Base-by-base conservation (phyloP, 306 rosid species). In the Glycine soja region DNA sequence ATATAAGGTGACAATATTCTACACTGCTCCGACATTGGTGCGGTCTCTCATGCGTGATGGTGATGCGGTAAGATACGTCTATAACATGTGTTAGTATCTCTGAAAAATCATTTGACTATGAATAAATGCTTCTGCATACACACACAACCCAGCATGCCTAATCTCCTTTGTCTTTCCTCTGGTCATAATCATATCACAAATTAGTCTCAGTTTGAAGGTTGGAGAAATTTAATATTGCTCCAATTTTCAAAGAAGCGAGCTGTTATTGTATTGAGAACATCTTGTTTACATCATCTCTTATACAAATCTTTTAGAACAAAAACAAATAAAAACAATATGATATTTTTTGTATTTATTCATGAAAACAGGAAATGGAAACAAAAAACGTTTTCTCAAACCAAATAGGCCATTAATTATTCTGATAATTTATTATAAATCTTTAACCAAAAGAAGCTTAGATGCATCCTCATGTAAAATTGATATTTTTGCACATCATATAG, bases 1-100 rank as follows among this genome's bases (percentile, higher is more conserved):
- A 87, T 92, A 89, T 91, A 90, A 89, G 71, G 98, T 96, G 76
- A 30, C 97, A 15, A 84, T 93, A 91, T 93, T 96, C 85, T 96
- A 96, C 86, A 96, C 99, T 56, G 99, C 99, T 66, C 99, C 99
- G 71, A 96, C 99, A 62, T 83, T 96, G 89, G 97, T 96, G 85
- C 93, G 99, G 83, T 92, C 99, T 75, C 99, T 96, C 87, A 96
- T 96, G 99, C 97, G 97, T 47, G 93, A 93, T 52, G 93, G 97
- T 79, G 90, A 89, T 50, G 88, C 72, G 86, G 99, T 82, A 87
- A 89, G 88, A 79, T 81, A 74, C 38, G 45, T 54, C 82, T 62
- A 36, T 53, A 13, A 66, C 58, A 9, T 46, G 34, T 30, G 19
- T 16, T 58, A 30, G n/a, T 19, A 10, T 59, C 10, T 42, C 77